Evolutionary conservation across 371 early-diverging fungal species (phyloP).

Genomic region (Syncephalastrum sp.): DNA sequence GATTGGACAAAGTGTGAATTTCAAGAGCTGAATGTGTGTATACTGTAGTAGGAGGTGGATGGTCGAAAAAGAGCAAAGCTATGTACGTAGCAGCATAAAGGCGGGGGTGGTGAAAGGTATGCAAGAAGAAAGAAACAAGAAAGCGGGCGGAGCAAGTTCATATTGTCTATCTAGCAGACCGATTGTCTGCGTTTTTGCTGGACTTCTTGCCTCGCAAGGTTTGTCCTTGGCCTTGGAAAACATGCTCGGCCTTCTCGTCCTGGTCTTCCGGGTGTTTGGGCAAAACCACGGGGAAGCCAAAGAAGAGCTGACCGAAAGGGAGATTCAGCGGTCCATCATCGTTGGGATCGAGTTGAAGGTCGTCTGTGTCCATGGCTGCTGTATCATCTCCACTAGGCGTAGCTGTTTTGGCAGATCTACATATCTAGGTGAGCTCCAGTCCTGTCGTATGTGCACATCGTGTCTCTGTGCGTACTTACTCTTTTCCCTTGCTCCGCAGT

Average conservation of each 20-base stretch:
- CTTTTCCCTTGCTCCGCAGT: slow-evolving; percentile 41
- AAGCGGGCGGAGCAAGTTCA: no score
- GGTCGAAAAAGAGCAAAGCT: no score
- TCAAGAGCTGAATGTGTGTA: no score
- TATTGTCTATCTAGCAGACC: no score
- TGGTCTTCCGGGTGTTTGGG: slow-evolving; percentile 27
- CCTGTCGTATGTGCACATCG: background rate
- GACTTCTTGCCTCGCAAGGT: slow-evolving; percentile 39
- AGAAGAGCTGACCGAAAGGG: slow-evolving; percentile 89
- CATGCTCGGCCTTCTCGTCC: slow-evolving; percentile 11
- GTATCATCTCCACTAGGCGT: slow-evolving; percentile 3
- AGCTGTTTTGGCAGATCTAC: slow-evolving; percentile 11
- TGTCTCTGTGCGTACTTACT: slow-evolving; percentile 18
- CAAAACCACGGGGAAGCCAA: slow-evolving; percentile 74
- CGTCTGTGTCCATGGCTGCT: slow-evolving; percentile 22
- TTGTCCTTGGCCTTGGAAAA: slow-evolving; percentile 36
- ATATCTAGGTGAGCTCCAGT: no score
- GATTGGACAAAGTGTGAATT: no score
- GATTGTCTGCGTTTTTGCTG: no score
- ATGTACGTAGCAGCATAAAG: no score
- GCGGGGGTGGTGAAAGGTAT: no score
- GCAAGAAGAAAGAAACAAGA: no score
- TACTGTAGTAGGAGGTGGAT: no score
- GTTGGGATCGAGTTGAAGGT: slow-evolving; percentile 37
- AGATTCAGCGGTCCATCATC: slow-evolving; percentile 79